Conservation (phyloP, 306 rosid species). For the Trifolium repens region DNA sequence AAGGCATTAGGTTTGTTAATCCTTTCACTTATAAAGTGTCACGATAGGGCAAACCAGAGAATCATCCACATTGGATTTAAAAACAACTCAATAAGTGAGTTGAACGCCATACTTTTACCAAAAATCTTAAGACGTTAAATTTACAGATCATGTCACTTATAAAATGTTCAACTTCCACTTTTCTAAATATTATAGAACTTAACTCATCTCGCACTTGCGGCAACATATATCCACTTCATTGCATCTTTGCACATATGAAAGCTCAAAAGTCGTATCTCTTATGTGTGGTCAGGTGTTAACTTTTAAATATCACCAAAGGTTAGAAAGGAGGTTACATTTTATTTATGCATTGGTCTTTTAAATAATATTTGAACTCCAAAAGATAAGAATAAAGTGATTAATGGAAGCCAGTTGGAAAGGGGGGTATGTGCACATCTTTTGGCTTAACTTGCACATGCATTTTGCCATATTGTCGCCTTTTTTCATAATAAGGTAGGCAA, state of each 20-base stretch:
- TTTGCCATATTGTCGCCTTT: slow-evolving; percentile 34
- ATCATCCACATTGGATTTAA: too few species aligned
- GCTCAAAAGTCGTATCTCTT: background rate
- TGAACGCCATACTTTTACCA: too few species aligned
- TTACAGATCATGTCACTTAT: too few species aligned
- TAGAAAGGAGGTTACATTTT: slow-evolving; percentile 5
- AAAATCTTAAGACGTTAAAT: too few species aligned
- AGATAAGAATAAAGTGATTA: slow-evolving; percentile 28
- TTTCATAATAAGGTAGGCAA: slow-evolving; percentile 14
- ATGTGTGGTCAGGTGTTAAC: background rate
- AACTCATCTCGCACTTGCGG: too few species aligned
- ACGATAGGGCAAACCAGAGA: too few species aligned
- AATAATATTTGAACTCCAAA: background rate
- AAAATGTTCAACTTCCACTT: too few species aligned
- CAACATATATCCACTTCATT: too few species aligned
- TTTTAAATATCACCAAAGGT: slow-evolving; percentile 10
- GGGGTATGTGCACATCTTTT: slow-evolving; percentile 33
- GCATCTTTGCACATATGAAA: background rate
- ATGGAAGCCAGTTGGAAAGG: slow-evolving; percentile 49
- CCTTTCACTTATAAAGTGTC: too few species aligned
- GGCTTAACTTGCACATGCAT: slow-evolving; percentile 44
- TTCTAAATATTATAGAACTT: too few species aligned
- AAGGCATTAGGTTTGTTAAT: too few species aligned
- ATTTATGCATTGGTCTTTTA: slow-evolving; percentile 4
- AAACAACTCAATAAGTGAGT: too few species aligned